phyloP scores from a whole-genome alignment of 2,329 filamentous ascomycete species.

The Xylariales sp. region DNA sequence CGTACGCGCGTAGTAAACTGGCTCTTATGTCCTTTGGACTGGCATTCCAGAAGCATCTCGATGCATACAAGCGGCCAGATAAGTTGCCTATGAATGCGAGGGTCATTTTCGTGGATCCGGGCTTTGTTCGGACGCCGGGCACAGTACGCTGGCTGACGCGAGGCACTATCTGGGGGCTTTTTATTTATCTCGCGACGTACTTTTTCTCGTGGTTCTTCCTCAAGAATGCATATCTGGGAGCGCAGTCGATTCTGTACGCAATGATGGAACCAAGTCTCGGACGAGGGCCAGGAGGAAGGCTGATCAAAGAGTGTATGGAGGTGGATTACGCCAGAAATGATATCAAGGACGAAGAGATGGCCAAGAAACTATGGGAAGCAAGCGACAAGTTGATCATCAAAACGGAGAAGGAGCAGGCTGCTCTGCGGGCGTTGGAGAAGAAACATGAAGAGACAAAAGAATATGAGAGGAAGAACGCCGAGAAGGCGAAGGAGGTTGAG shows the following conservation, averaged over 20 bases:
- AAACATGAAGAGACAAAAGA: conserved; percentile 31
- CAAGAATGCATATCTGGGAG: conserved; percentile 78
- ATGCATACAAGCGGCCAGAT: conserved; percentile 79
- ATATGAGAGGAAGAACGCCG: conserved; percentile 22
- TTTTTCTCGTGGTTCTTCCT: conserved; percentile 81
- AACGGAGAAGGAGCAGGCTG: conserved; percentile 74
- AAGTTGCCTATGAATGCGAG: conserved; percentile 75
- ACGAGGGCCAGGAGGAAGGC: conserved; percentile 59
- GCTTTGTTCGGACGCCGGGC: conserved; percentile 78
- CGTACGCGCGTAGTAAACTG: conserved; percentile 66
- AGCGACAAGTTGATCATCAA: conserved; percentile 81
- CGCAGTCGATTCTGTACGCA: conserved; percentile 81
- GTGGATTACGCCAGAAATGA: conserved; percentile 69
- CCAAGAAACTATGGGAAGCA: conserved; percentile 84
- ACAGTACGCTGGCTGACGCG: conserved; percentile 83
- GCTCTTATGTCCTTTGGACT: conserved; percentile 86
- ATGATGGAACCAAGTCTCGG: conserved; percentile 75
- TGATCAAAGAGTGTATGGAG: conserved; percentile 86
- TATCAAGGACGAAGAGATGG: conserved; percentile 71
- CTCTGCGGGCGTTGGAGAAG: conserved; percentile 30
- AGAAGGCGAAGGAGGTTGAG: conserved; percentile 23
- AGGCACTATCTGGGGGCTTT: conserved; percentile 75
- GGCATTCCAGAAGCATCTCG: conserved; percentile 89
- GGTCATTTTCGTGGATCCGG: conserved; percentile 84
- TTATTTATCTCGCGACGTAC: conserved; percentile 74